Evolutionary conservation across 2,329 filamentous ascomycete species (phyloP), one percentile per base, ranked within the genome.

Genomic region (Nannizziopsis barbatae): DNA sequence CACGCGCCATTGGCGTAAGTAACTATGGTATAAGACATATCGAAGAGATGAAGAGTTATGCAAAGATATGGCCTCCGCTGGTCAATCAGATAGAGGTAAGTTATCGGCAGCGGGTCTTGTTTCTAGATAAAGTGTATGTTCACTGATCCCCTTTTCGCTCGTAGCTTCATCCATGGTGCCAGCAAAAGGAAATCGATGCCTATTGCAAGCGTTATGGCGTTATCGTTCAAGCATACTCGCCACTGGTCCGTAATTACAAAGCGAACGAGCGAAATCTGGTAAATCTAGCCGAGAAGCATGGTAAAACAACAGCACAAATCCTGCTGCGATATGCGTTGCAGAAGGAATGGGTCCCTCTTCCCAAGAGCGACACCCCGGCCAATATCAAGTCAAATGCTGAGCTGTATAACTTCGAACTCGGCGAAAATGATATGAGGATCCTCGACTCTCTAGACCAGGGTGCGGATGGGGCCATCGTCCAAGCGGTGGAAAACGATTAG

Each of bases 271-370:
- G 76, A 53, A 77, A 75, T 10, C 69, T 92, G 30, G 73, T 75
- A 51, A 71, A 71, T 11, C 66, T 93, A 49, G 78, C 81, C 1
- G 71, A 81, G 57, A 89, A 87, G 68, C 78, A 92, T 62, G 73
- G 72, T 54, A 88, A 83, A 68, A 77, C 77, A 6, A 77, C 83
- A 51, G 83, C 84, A 8, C 88, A 94, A 71, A 69, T 94, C 8
- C 65, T 95, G 58, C 68, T 94, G 43, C 75, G 87, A 53, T 95
- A 86, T 75, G 84, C 83, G 56, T 64, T 94, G 65, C 84, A 94
- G 66, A 89, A 86, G 67, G 83, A 78, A 3, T 80, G 78, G 62
- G 73, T 84, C 31, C 83, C 83, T 40, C 68, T 88, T 52, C 82
- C 84, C 17, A 88, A 88, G 74, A 86, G 80, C 52, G 81, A 83